Conservation (phyloP, 495 filamentous ascomycete species). For the Penicillium paxilli region DNA sequence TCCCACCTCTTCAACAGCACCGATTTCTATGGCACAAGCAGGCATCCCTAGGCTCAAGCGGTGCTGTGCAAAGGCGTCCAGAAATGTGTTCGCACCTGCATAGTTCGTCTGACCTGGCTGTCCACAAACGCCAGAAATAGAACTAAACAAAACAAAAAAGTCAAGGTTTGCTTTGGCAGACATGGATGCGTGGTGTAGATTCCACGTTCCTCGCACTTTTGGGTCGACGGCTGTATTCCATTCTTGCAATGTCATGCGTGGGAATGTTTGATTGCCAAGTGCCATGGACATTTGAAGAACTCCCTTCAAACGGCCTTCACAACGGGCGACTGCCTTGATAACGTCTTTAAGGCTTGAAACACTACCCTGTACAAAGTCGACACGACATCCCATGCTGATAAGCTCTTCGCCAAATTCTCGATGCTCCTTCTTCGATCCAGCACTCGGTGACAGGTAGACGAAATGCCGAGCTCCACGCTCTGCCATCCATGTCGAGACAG, state of each 20-base stretch:
- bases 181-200: neutral
- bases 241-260: neutral
- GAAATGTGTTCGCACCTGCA: conserved; percentile 25
- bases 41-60: neutral
- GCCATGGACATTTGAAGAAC: neutral
- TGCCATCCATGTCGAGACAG: conserved; percentile 57
- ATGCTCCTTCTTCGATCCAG: conserved; percentile 24
- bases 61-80: conserved; percentile 25
- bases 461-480: conserved; percentile 53
- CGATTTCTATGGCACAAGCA: conserved; percentile 10
- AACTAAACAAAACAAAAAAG: conserved; percentile 47
- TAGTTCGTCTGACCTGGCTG: conserved; percentile 35
- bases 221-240: neutral
- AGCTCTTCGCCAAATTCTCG: neutral
- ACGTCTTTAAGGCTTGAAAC: conserved; percentile 3
- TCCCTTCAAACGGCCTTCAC: neutral
- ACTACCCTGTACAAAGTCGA: neutral
- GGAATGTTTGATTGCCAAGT: neutral
- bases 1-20: conserved; percentile 27
- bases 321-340: neutral
- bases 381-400: neutral
- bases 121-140: conserved; percentile 30
- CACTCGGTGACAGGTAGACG: conserved; percentile 41
- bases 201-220: conserved; percentile 1
- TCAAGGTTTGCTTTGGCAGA: conserved; percentile 22